These are phyloP conservation scores for Wickerhamiella slavikovae DNA, from an alignment of 805 yeast species.

Conservation along the genomic window DNA sequence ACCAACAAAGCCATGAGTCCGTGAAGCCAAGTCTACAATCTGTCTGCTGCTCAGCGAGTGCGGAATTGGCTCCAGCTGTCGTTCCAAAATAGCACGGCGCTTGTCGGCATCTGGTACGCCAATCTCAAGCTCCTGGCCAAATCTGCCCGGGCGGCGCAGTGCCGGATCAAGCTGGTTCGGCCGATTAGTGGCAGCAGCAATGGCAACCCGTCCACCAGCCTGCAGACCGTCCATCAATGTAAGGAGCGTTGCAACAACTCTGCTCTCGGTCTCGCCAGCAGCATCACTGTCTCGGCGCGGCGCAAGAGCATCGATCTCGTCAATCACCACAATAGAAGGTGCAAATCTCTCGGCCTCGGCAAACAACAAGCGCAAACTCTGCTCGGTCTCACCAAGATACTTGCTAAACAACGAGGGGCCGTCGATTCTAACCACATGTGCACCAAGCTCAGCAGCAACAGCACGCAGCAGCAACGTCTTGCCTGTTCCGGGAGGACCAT, in stretches of 20 bases:
- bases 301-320: constrained; percentile 82
- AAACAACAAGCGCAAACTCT: constrained; percentile 59
- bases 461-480: constrained; percentile 75
- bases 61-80: constrained; percentile 41
- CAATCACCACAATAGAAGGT: constrained; percentile 76
- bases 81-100: constrained; percentile 46
- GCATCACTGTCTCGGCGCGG: constrained; percentile 74
- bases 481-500: constrained; percentile 97
- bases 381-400: constrained; percentile 87
- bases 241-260: constrained; percentile 76
- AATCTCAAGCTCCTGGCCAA: constrained; percentile 75
- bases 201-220: constrained; percentile 92
- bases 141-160: constrained; percentile 68
- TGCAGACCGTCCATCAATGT: constrained; percentile 99
- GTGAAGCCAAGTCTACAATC: constrained; percentile 41
- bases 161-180: constrained; percentile 99
- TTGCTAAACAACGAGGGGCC: constrained; percentile 88
- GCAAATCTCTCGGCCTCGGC: constrained; percentile 70
- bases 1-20: constrained; percentile 94
- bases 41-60: constrained; percentile 33
- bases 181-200: constrained; percentile 93
- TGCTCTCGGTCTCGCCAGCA: constrained; percentile 70
- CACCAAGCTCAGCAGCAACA: constrained; percentile 52
- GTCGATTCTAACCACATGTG: constrained; percentile 68
- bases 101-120: constrained; percentile 81